These are phyloP conservation scores for Zalerion maritima DNA, from an alignment of 495 filamentous ascomycete genomes.

Conservation along the genomic window DNA sequence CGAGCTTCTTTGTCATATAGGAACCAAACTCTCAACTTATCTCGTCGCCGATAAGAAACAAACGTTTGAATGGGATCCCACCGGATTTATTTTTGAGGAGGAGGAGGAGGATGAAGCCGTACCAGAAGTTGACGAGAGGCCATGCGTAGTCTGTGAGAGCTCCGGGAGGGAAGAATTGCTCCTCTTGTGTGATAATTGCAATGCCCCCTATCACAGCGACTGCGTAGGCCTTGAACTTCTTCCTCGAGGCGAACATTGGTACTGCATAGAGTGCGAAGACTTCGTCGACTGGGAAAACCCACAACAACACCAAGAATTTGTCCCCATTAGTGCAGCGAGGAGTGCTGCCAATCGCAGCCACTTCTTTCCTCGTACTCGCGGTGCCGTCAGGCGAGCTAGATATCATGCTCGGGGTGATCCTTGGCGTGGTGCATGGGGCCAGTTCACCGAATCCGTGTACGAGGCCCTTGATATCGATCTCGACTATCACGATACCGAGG, in stretches of 20 bases:
- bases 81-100: conserved; percentile 60
- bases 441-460: conserved; percentile 33
- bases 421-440: conserved; percentile 42
- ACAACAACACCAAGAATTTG: conserved; percentile 11
- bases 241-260: conserved; percentile 67
- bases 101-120: conserved; percentile 44
- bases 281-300: conserved; percentile 31
- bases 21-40: conserved; percentile 63
- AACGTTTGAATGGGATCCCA: conserved; percentile 72
- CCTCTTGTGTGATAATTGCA: conserved; percentile 77
- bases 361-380: conserved; percentile 35
- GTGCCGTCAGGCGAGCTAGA: conserved; percentile 28
- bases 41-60: conserved; percentile 79
- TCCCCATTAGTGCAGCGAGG: conserved; percentile 16
- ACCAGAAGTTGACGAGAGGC: no score
- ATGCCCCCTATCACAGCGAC: conserved; percentile 69
- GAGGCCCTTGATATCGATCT: conserved; percentile 58
- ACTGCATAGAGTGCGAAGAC: conserved; percentile 60
- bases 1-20: conserved; percentile 27
- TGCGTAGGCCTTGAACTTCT: conserved; percentile 68
- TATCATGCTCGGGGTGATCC: conserved; percentile 32
- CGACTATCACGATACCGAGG: conserved; percentile 81
- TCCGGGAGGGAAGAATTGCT: conserved; percentile 64
- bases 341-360: conserved; percentile 10
- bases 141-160: conserved; percentile 68